These are phyloP conservation scores for Vaccinium myrtillus DNA, from an alignment of 148 eudicot species.

Conservation along the genomic window DNA sequence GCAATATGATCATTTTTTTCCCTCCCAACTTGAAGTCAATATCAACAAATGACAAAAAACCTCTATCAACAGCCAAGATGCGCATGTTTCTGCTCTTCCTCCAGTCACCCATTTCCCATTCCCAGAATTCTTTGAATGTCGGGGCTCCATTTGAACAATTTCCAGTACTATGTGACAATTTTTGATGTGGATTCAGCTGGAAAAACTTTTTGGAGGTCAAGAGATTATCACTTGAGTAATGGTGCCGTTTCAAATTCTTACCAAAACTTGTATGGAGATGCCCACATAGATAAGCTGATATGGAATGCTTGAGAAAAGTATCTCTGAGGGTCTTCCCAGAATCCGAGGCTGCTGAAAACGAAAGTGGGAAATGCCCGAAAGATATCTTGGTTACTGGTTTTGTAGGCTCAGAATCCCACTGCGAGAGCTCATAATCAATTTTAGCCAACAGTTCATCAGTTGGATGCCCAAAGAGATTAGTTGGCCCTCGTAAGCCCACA, in stretches of 20 bases:
- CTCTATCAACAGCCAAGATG: constrained; percentile 80
- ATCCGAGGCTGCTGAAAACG: constrained; percentile 67
- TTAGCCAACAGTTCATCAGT: constrained; percentile 63
- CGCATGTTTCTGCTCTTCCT: constrained; percentile 74
- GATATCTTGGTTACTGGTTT: constrained; percentile 63
- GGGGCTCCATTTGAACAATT: constrained; percentile 37
- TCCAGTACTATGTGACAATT: constrained; percentile 17
- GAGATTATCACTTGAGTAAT: constrained; percentile 35
- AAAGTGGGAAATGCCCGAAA: constrained; percentile 93
- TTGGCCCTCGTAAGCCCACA: constrained; percentile 84
- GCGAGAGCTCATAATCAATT: constrained; percentile 70
- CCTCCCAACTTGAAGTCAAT: constrained; percentile 52
- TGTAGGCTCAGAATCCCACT: constrained; percentile 55
- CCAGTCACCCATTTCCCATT: constrained; percentile 99
- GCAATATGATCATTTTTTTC: constrained; percentile 56
- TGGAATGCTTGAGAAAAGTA: constrained; percentile 57
- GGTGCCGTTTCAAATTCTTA: constrained; percentile 79
- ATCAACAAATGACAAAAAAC: constrained; percentile 75
- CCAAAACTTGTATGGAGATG: constrained; percentile 82
- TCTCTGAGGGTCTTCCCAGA: constrained; percentile 73
- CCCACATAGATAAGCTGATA: constrained; percentile 84
- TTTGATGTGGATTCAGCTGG: constrained; percentile 55
- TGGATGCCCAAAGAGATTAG: constrained; percentile 93
- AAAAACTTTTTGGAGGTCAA: constrained; percentile 22
- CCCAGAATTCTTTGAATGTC: constrained; percentile 70